Evolutionary conservation across 208 protist species (phyloP).

Genomic region (Acanthamoeba lenticulata): DNA sequence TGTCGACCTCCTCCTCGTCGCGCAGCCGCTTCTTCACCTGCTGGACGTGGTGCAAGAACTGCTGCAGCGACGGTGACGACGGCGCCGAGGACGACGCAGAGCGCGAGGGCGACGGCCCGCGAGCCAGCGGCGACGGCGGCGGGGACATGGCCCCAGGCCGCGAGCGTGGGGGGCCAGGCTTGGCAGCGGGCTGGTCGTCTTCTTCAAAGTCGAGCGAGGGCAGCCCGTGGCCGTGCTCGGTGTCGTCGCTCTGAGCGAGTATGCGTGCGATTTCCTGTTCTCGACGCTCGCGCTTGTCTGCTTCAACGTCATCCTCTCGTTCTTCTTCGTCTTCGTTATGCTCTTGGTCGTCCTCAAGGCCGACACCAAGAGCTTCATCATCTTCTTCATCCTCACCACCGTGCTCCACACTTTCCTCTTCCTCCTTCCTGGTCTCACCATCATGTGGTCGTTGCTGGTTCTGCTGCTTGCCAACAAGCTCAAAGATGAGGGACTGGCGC

Average conservation of each 20-base stretch:
- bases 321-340: too few species aligned
- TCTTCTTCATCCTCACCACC: background rate
- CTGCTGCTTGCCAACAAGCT: background rate
- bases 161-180: too few species aligned
- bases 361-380: too few species aligned
- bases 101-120: background rate
- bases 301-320: background rate
- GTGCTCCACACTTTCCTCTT: too few species aligned
- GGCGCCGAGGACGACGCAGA: background rate
- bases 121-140: background rate
- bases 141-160: slow-evolving; percentile 19
- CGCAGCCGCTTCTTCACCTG: slow-evolving; percentile 5
- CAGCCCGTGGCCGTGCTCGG: background rate
- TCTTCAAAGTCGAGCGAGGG: background rate
- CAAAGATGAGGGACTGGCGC: slow-evolving; percentile 35
- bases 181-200: too few species aligned
- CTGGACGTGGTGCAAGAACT: slow-evolving; percentile 37
- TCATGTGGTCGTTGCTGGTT: too few species aligned
- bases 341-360: too few species aligned
- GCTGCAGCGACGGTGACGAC: background rate
- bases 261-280: background rate
- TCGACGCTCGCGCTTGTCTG: background rate
- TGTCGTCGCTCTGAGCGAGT: background rate
- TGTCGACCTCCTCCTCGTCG: slow-evolving; percentile 41
- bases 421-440: too few species aligned